Evolutionary conservation across 83 land plant species (phyloP), one percentile per base, ranked within the genome.

Genomic region (Thuja plicata): DNA sequence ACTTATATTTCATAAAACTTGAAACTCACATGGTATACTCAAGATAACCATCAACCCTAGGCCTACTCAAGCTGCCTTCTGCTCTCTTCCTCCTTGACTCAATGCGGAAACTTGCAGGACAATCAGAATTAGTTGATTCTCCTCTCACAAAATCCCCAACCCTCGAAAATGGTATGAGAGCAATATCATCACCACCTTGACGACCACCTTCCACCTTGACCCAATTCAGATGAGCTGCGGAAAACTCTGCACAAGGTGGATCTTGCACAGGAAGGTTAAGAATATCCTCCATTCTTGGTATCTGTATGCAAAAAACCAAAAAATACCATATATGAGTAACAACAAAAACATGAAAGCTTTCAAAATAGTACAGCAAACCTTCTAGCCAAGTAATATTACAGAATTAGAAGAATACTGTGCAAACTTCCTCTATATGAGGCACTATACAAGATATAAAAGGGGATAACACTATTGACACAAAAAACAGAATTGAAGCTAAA

Each of bases 271-370:
- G 97, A 30, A 95, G 94, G 32, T 95, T 89, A 79, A 95, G 55
- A 88, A 95, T 95, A 81, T 94, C 90, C 88, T 95, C 97, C 97
- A 94, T 93, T 87, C 97, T 94, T 35, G 97, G 93, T 95, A 95
- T 95, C 92, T 48, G 60, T 84, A 81, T 11, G 15, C 17, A 76
- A 13, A 5, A 76, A 32, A 76, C 3, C 38, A 76, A 19, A 15
- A 32, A 76, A 76, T 76, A 76, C 35, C 79, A 66, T 66, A 24
- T 32, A 76, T 76, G 10, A 35, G 79, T 34, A 15, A 12, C 40
- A 76, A 76, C 37, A 32, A 34, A 32, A 32, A 76, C 79, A 32
- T 11, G 40, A 76, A 35, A 76, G 40, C 40, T 35, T 32, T 76
- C 79, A 2, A 76, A 76, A 34, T 34, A 24, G 73, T 15, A 76